phyloP scores from a whole-genome alignment of 371 early-diverging fungal genomes.

The Syncephalis plumigaleata region DNA sequence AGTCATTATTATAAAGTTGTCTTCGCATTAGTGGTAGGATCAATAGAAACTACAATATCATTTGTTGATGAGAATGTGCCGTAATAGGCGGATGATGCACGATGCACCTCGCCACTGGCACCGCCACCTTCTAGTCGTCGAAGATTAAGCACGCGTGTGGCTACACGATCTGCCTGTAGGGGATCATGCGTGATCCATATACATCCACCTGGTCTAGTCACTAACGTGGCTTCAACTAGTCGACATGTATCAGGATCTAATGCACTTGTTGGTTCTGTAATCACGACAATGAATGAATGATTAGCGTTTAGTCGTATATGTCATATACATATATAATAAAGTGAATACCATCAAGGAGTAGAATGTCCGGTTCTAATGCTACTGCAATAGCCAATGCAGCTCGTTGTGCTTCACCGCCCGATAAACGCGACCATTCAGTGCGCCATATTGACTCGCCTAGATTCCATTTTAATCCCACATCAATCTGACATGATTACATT shows the following conservation, averaged over 20 bases:
- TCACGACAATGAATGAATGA: not conserved
- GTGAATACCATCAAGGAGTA: conserved; percentile 60
- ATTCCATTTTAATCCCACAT: conserved; percentile 44
- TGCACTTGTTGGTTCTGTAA: conserved; percentile 68
- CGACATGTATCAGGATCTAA: conserved; percentile 54
- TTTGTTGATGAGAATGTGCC: no score
- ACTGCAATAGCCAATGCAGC: conserved; percentile 63
- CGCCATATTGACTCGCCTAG: conserved; percentile 46
- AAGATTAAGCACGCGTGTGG: conserved; percentile 10
- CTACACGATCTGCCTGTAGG: conserved; percentile 51
- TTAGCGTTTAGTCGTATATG: not conserved
- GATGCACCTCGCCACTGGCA: no score
- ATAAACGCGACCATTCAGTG: conserved; percentile 55
- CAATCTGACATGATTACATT: conserved; percentile 12
- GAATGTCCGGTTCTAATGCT: conserved; percentile 57
- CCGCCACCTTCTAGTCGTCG: not conserved
- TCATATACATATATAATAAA: no score
- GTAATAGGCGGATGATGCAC: no score
- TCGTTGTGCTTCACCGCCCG: conserved; percentile 83
- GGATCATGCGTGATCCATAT: conserved; percentile 72
- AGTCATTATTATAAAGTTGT: no score
- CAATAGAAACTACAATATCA: no score
- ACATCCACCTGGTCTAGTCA: conserved; percentile 24
- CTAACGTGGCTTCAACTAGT: conserved; percentile 54
- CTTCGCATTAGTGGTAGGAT: no score